These are phyloP conservation scores for Verticillium tricorpus DNA, from an alignment of 2,329 filamentous ascomycete species.

Conservation along the genomic window DNA sequence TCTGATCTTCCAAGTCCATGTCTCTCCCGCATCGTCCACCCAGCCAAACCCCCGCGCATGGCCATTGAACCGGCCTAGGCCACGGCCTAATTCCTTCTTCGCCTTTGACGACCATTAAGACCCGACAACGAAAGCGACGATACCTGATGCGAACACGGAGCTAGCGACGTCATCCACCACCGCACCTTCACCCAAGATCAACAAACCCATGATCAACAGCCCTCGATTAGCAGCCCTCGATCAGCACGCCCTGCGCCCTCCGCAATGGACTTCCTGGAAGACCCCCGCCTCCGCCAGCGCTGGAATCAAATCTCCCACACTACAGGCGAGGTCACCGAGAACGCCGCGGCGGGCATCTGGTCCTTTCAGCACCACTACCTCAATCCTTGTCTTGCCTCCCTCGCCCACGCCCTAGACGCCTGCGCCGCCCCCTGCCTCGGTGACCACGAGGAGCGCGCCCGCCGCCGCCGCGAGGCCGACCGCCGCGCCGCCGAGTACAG, in stretches of 20 bases:
- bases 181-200: background rate
- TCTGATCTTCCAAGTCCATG: background rate
- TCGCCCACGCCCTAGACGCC: conserved; percentile 64
- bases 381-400: conserved; percentile 68
- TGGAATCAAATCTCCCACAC: conserved; percentile 92
- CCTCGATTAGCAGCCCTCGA: no score
- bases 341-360: conserved; percentile 88
- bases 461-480: conserved; percentile 55
- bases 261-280: conserved; percentile 60
- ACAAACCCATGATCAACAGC: background rate
- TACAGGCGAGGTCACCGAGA: conserved; percentile 84
- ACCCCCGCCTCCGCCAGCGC: conserved; percentile 86
- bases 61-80: background rate
- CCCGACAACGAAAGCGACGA: background rate
- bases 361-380: conserved; percentile 83
- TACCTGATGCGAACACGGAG: background rate
- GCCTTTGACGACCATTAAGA: background rate
- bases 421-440: conserved; percentile 69
- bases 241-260: background rate
- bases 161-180: conserved; percentile 1
- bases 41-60: background rate
- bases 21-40: background rate
- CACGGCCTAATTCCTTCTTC: background rate
- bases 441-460: conserved; percentile 67
- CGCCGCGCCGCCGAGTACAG: conserved; percentile 69